phyloP scores from a whole-genome alignment of 495 filamentous ascomycete genomes.

The Aspergillus conjunctus region DNA sequence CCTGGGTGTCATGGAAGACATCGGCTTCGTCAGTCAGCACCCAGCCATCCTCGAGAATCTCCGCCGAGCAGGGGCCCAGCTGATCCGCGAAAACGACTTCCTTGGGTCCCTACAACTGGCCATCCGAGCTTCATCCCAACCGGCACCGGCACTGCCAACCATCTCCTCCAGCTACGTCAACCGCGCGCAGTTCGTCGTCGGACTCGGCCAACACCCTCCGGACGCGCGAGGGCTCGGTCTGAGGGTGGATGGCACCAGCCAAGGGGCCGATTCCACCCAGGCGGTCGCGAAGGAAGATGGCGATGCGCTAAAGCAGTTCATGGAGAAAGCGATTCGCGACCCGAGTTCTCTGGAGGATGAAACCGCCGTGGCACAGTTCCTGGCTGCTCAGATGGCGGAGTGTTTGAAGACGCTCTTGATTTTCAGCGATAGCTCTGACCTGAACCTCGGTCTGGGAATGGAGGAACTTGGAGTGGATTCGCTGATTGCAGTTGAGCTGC shows the following conservation, averaged over 20 bases:
- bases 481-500: constrained; percentile 45
- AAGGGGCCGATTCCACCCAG: not conserved
- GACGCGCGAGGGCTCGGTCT: not conserved
- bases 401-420: constrained; percentile 23
- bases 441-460: constrained; percentile 18
- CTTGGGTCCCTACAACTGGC: constrained; percentile 23
- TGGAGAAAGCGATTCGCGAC: not conserved
- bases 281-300: not conserved
- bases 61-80: not conserved
- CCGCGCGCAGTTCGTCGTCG: not conserved
- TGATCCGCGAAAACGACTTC: not conserved
- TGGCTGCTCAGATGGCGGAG: not conserved
- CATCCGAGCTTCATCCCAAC: not conserved
- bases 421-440: constrained; percentile 35
- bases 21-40: constrained; percentile 29
- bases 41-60: not conserved
- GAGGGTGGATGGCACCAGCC: not conserved
- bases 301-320: not conserved
- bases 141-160: too few species aligned
- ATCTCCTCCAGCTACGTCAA: not conserved
- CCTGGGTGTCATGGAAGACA: constrained; percentile 42
- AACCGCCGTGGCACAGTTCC: not conserved
- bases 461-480: constrained; percentile 48
- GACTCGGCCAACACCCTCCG: not conserved
- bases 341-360: not conserved